Evolutionary conservation across 345 rosid genomes (phyloP).

Genomic region (Raphanus sativus): DNA sequence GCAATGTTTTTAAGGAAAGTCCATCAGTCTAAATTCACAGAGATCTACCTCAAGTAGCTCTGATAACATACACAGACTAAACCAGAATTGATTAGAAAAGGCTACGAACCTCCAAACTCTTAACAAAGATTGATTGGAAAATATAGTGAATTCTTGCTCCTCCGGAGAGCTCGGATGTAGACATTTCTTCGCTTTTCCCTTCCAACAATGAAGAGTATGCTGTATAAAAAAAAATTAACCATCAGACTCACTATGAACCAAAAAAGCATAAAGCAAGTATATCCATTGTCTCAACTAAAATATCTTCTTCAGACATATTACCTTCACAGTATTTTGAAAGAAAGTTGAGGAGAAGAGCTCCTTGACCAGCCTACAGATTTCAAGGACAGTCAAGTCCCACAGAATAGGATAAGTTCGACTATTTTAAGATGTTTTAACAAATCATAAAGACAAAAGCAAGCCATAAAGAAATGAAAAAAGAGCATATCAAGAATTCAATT

Average conservation of each 20-base stretch:
- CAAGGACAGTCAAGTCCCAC: conserved; percentile 20
- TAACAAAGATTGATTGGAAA: conserved; percentile 68
- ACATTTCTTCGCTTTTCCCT: conserved; percentile 62
- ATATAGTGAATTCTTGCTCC: conserved; percentile 68
- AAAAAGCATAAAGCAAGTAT: background rate
- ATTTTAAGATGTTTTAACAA: background rate
- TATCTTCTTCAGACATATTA: conserved; percentile 30
- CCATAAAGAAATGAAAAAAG: background rate
- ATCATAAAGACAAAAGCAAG: conserved; percentile 2
- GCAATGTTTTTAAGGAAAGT: background rate
- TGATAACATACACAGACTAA: conserved; percentile 7
- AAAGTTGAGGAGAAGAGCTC: conserved; percentile 89
- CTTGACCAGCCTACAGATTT: conserved; percentile 80
- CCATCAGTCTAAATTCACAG: conserved; percentile 21
- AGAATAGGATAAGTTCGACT: conserved; percentile 9
- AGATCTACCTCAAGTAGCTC: conserved; percentile 3
- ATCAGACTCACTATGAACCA: conserved; percentile 16
- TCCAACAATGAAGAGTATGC: conserved; percentile 61
- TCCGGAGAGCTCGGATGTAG: conserved; percentile 62
- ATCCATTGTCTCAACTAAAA: background rate
- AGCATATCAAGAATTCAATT: background rate
- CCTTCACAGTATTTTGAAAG: conserved; percentile 94
- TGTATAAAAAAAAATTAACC: conserved; percentile 28
- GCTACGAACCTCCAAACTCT: conserved; percentile 58
- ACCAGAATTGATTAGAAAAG: background rate